Evolutionary conservation across 2,329 filamentous ascomycete genomes (phyloP), one percentile per base, ranked within the genome.

Genomic region (Lachnellula occidentalis): DNA sequence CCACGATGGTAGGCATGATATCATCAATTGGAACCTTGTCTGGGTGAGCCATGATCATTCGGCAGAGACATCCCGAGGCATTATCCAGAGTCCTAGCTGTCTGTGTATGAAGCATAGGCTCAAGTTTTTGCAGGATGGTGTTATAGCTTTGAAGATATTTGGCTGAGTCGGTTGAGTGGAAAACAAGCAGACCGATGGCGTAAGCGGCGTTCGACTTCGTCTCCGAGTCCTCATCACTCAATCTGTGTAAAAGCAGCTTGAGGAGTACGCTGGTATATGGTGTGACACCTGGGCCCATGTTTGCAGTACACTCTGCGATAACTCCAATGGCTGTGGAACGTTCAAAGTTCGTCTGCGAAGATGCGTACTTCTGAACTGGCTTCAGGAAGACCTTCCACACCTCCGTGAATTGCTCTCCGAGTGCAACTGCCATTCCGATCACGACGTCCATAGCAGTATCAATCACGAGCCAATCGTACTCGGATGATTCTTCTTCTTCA

Each of bases 371-470:
- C 69, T 96, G 77, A 64, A 97, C 80, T 37, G 88, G 88, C 79
- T 94, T 92, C 78, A 96, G 89, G 63, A 96, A 96, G 65, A 95
- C 85, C 78, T 95, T 95, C 90, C 91, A 97, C 58, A 96, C 78
- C 76, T 96, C 87, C 53, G 80, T 80, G 66, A 96, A 97, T 63
- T 85, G 83, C 21, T 80, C 72, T 39, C 94, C 94, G 14, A 97
- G 83, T 34, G 90, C 90, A 46, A 84, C 83, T 19, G 92, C 86
- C 41, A 97, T 81, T 37, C 89, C 90, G 50, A 90, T 90, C 49
- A 96, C 79, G 46, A 95, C 90, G 62, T 97, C 94, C 53, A 97
- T 82, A 36, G 90, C 92, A 9, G 91, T 96, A 75, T 99, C 94
- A 52, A 97, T 87, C 50, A 96, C 87, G 17, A 96, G 82, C 94